These are phyloP conservation scores for Aspergillus affinis DNA, from an alignment of 495 filamentous ascomycete genomes.

Conservation along the genomic window DNA sequence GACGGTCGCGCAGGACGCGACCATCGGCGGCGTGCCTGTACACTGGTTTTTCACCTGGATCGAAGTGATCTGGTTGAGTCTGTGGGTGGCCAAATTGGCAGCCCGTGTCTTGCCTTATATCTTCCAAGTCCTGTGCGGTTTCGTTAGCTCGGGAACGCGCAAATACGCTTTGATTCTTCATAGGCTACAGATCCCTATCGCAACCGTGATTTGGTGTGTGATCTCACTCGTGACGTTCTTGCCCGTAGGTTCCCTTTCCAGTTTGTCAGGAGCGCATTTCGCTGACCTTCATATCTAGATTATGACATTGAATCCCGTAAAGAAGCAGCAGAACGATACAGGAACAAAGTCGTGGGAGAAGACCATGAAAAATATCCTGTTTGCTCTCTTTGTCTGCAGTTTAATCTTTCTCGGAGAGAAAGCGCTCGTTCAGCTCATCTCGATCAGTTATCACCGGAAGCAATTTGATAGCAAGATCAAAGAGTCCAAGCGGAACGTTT, in stretches of 20 bases:
- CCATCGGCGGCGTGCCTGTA: slow-evolving; percentile 65
- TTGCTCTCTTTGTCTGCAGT: slow-evolving; percentile 72
- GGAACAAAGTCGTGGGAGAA: slow-evolving; percentile 51
- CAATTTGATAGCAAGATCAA: slow-evolving; percentile 88
- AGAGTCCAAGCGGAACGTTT: slow-evolving; percentile 80
- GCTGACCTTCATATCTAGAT: slow-evolving; percentile 36
- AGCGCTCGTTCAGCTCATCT: slow-evolving; percentile 84
- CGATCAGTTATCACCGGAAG: slow-evolving; percentile 90
- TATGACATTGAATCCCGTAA: slow-evolving; percentile 51
- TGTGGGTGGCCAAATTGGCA: slow-evolving; percentile 85
- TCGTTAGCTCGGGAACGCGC: slow-evolving; percentile 85
- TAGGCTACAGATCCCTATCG: slow-evolving; percentile 79
- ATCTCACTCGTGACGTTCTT: slow-evolving; percentile 77
- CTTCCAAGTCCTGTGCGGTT: slow-evolving; percentile 85
- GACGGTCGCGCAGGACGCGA: slow-evolving; percentile 47
- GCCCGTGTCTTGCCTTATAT: slow-evolving; percentile 75
- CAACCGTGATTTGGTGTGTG: slow-evolving; percentile 83
- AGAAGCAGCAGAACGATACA: slow-evolving; percentile 31
- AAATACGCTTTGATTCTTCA: slow-evolving; percentile 87
- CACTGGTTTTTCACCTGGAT: slow-evolving; percentile 88
- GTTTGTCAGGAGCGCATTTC: background rate
- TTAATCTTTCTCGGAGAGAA: slow-evolving; percentile 80
- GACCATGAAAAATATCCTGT: slow-evolving; percentile 70
- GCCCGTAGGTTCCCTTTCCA: slow-evolving; percentile 46
- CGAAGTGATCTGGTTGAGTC: slow-evolving; percentile 81